Conservation (phyloP, 768 basidiomycete species). For the Boletellus emodensis region DNA sequence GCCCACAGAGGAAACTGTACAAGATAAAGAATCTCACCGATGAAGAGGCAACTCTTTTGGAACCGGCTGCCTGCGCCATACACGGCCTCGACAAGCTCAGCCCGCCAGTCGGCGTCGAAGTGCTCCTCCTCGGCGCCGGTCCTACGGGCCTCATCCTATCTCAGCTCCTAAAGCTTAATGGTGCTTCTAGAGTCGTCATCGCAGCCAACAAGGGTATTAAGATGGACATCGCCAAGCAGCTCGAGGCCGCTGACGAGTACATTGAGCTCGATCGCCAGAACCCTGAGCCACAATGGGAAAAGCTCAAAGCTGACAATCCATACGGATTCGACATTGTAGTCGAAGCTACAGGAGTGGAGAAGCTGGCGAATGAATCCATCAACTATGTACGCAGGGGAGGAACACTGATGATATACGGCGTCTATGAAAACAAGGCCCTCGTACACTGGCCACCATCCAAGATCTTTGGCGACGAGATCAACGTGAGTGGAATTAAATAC, state of each 20-base stretch:
- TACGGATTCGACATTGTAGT: conserved; percentile 88
- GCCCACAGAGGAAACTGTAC: conserved; percentile 74
- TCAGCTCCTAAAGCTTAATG: conserved; percentile 83
- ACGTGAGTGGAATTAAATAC: conserved; percentile 28
- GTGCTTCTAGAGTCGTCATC: conserved; percentile 74
- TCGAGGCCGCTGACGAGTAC: conserved; percentile 81
- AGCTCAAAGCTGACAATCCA: conserved; percentile 75
- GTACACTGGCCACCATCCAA: conserved; percentile 86
- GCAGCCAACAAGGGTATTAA: conserved; percentile 91
- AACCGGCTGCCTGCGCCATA: conserved; percentile 88
- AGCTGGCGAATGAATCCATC: conserved; percentile 83
- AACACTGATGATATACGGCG: conserved; percentile 85
- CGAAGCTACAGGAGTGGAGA: conserved; percentile 81
- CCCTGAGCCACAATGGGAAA: conserved; percentile 74
- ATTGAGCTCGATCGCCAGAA: conserved; percentile 76
- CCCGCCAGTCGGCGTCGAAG: conserved; percentile 79
- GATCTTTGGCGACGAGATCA: conserved; percentile 72
- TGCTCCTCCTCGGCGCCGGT: conserved; percentile 84
- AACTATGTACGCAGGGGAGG: conserved; percentile 85
- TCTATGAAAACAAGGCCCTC: conserved; percentile 80
- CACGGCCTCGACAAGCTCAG: conserved; percentile 88
- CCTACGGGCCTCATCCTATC: conserved; percentile 90
- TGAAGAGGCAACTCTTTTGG: conserved; percentile 82
- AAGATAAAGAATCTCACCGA: conserved; percentile 85
- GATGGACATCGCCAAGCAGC: conserved; percentile 77